These are phyloP conservation scores for Petunia hybrid DNA, from an alignment of 305 asterid species.

Conservation along the genomic window DNA sequence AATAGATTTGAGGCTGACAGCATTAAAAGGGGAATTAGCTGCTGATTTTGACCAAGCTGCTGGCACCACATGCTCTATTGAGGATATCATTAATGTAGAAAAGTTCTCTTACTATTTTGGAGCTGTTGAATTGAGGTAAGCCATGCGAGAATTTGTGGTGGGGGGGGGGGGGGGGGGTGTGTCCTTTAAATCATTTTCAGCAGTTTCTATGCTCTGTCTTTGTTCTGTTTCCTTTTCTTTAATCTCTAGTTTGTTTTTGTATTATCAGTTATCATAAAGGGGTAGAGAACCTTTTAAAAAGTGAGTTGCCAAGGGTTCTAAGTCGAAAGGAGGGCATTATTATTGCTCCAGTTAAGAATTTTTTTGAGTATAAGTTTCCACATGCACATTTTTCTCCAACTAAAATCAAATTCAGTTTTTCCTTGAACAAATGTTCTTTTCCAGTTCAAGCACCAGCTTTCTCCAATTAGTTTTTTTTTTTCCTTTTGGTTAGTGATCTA, in stretches of 20 bases:
- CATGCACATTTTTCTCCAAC: not conserved
- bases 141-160: conserved; percentile 16
- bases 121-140: conserved; percentile 75
- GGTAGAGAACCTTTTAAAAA: not conserved
- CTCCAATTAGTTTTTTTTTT: not conserved
- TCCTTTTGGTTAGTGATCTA: not conserved
- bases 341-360: not conserved
- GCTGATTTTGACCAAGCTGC: conserved; percentile 71
- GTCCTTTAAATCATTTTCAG: conserved; percentile 10
- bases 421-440: not conserved
- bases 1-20: conserved; percentile 77
- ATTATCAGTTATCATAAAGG: not conserved
- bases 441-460: not conserved
- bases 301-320: not conserved
- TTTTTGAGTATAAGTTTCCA: not conserved
- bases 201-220: not conserved
- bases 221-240: not conserved
- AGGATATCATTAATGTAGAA: conserved; percentile 63
- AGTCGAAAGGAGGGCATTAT: not conserved
- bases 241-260: not conserved
- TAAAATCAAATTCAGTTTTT: not conserved
- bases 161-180: not conserved
- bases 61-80: conserved; percentile 59
- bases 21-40: conserved; percentile 68
- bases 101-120: conserved; percentile 80